Evolutionary conservation across 1,284 basidiomycete genomes (phyloP).

Genomic region (Spongiforma sp.): DNA sequence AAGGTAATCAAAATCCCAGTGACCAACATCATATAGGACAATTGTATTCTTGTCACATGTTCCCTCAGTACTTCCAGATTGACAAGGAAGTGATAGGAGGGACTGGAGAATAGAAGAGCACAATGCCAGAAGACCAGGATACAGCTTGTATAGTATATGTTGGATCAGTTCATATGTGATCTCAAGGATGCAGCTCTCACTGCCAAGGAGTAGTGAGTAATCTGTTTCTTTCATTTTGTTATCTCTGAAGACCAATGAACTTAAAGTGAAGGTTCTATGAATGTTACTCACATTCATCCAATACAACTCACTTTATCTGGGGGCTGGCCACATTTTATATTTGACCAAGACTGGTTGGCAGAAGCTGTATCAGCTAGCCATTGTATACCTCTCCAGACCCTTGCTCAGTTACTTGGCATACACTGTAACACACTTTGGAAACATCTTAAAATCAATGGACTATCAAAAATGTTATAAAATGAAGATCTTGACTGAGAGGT

Average conservation of each 20-base stretch:
- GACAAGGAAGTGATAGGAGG: not conserved
- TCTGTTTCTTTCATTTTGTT: too few relatives aligned
- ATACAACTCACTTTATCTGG: not conserved
- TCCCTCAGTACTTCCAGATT: not conserved
- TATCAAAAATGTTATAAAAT: too few relatives aligned
- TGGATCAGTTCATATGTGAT: too few relatives aligned
- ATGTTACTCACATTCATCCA: not conserved
- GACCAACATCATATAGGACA: not conserved
- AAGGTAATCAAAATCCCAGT: not conserved
- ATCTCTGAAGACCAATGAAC: too few relatives aligned
- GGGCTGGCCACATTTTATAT: not conserved
- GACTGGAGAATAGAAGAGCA: not conserved
- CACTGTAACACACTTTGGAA: constrained; percentile 9
- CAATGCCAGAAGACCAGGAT: not conserved
- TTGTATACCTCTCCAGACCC: not conserved
- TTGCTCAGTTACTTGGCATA: constrained; percentile 2
- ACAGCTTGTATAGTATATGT: not conserved
- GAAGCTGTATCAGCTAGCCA: not conserved
- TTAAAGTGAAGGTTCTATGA: too few relatives aligned
- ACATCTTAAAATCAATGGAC: not conserved
- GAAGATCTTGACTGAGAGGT: too few relatives aligned
- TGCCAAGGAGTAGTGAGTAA: too few relatives aligned
- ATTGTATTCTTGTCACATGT: not conserved
- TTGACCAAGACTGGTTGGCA: not conserved
- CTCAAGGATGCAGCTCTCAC: too few relatives aligned